These are phyloP conservation scores for Candida nemodendra DNA, from an alignment of 805 yeast species.

Conservation along the genomic window DNA sequence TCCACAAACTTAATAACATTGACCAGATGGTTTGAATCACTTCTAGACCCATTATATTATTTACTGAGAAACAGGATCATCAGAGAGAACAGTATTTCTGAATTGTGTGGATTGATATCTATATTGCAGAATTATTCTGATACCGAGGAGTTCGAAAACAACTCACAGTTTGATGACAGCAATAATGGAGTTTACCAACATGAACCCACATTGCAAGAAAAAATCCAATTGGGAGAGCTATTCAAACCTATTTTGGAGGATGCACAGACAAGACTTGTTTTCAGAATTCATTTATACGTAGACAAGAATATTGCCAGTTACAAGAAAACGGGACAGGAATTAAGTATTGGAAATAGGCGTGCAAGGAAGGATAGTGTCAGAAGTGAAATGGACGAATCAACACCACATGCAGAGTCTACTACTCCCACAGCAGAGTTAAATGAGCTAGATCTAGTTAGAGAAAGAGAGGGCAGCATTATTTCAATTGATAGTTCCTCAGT, in stretches of 20 bases:
- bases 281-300: slow-evolving; percentile 71
- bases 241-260: slow-evolving; percentile 73
- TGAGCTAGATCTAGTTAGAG: slow-evolving; percentile 5
- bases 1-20: slow-evolving; percentile 35
- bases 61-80: slow-evolving; percentile 62
- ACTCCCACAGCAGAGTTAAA: slow-evolving; percentile 3
- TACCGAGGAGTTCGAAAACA: slow-evolving; percentile 43
- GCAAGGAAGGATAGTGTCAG: slow-evolving; percentile 5
- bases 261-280: slow-evolving; percentile 75
- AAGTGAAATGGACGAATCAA: slow-evolving; percentile 9
- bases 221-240: slow-evolving; percentile 42
- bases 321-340: slow-evolving; percentile 65
- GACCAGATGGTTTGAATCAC: slow-evolving; percentile 56
- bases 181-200: slow-evolving; percentile 20
- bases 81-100: slow-evolving; percentile 65
- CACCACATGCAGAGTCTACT: no score
- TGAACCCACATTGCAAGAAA: slow-evolving; percentile 15
- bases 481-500: slow-evolving; percentile 9
- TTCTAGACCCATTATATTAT: slow-evolving; percentile 80
- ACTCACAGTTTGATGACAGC: slow-evolving; percentile 12
- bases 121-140: slow-evolving; percentile 67
- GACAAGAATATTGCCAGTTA: slow-evolving; percentile 68
- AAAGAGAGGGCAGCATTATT: slow-evolving; percentile 13
- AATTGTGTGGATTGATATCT: slow-evolving; percentile 72
- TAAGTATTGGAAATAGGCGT: slow-evolving; percentile 52